Conservation (phyloP, 306 rosid species). For the Prunus mira region DNA sequence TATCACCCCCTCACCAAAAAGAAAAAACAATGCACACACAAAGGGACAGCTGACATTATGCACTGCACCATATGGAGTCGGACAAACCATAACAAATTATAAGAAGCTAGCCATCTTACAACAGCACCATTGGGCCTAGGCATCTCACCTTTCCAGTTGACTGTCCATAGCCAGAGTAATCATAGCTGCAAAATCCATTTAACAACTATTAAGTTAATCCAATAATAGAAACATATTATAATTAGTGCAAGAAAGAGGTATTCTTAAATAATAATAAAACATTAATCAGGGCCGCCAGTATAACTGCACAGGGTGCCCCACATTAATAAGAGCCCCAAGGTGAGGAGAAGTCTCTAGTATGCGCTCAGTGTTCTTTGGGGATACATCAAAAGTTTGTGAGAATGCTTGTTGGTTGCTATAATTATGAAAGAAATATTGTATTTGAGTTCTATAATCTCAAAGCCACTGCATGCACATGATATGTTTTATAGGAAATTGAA, state of each 20-base stretch:
- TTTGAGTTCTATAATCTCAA: not conserved
- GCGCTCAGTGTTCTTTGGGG: not conserved
- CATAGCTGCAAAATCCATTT: constrained; percentile 55
- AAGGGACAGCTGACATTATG: not conserved
- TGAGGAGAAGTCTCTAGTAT: not conserved
- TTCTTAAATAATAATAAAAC: not conserved
- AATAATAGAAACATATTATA: not conserved
- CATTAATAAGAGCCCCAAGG: not conserved
- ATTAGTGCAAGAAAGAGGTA: not conserved
- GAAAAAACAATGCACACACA: not conserved
- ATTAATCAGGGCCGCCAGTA: not conserved
- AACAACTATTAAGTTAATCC: not conserved
- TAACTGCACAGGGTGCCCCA: not conserved
- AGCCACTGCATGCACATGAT: not conserved
- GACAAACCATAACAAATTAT: not conserved
- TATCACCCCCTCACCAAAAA: not conserved
- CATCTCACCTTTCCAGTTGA: constrained; percentile 89
- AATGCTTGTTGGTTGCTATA: not conserved
- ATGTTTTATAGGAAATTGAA: not conserved
- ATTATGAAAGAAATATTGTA: not conserved
- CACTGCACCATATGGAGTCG: not conserved
- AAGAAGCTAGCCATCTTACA: not conserved
- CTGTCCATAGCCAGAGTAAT: constrained; percentile 97
- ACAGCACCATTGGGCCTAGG: not conserved
- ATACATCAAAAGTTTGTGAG: not conserved